Evolutionary conservation across 2,329 filamentous ascomycete species (phyloP).

Genomic region (Colletotrichum simmondsii): DNA sequence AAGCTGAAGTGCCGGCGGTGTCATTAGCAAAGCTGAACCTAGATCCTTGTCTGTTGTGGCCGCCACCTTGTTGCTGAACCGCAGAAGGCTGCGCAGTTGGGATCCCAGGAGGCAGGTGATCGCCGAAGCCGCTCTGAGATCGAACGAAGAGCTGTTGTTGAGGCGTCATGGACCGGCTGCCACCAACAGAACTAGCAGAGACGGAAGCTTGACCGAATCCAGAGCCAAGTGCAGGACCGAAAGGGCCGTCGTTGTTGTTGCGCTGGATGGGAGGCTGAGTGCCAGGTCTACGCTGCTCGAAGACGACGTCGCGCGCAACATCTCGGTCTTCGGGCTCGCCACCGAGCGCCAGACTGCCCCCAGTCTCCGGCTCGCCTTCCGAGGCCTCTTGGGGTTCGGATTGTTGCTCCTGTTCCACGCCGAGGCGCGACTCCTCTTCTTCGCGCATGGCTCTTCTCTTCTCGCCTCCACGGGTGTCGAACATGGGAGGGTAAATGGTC

Average conservation of each 20-base stretch:
- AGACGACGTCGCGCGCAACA: constrained; percentile 58
- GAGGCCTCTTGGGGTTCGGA: constrained; percentile 57
- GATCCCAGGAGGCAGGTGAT: constrained; percentile 70
- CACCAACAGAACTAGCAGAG: constrained; percentile 65
- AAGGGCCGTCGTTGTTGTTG: constrained; percentile 62
- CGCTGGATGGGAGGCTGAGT: constrained; percentile 84
- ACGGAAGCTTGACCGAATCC: constrained; percentile 60
- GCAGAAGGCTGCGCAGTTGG: constrained; percentile 61
- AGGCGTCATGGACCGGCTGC: constrained; percentile 80
- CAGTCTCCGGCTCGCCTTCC: constrained; percentile 84
- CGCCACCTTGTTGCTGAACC: constrained; percentile 69
- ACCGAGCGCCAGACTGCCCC: constrained; percentile 86
- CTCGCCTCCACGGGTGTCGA: constrained; percentile 84
- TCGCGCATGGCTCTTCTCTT: constrained; percentile 83
- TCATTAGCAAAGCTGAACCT: constrained; percentile 91
- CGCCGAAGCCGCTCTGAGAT: constrained; percentile 68
- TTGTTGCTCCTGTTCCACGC: constrained; percentile 59
- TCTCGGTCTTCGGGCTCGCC: constrained; percentile 91
- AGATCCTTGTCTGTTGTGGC: constrained; percentile 85
- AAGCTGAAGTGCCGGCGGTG: constrained; percentile 67
- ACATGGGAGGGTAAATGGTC: constrained; percentile 72
- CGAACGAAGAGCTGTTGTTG: constrained; percentile 80
- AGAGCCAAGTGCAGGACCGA: constrained; percentile 63
- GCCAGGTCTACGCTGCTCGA: constrained; percentile 70
- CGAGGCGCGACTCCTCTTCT: constrained; percentile 69